Evolutionary conservation across 2,329 filamentous ascomycete genomes (phyloP).

Genomic region (Pseudocercospora eumusae): DNA sequence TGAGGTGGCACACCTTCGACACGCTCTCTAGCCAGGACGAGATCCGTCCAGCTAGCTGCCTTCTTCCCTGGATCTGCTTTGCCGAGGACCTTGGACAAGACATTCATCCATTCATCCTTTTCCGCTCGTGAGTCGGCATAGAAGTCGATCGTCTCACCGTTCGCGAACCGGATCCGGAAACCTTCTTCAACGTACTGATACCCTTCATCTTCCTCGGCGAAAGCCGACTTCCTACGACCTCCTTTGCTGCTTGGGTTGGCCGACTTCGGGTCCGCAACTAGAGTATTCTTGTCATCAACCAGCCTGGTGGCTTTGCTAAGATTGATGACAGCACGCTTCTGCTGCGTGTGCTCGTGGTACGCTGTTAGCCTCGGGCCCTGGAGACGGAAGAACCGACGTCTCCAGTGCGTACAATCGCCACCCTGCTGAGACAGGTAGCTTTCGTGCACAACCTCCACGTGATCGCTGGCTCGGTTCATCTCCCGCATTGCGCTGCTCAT

Average conservation of each 20-base stretch:
- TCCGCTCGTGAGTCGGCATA: conserved; percentile 86
- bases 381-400: conserved; percentile 94
- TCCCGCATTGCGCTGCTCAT: conserved; percentile 96
- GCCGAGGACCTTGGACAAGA: conserved; percentile 70
- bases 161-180: conserved; percentile 97
- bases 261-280: conserved; percentile 77
- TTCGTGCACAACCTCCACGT: conserved; percentile 73
- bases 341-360: conserved; percentile 91
- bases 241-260: conserved; percentile 57
- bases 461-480: conserved; percentile 84
- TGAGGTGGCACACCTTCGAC: conserved; percentile 19
- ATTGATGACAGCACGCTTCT: conserved; percentile 96
- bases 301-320: conserved; percentile 87
- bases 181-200: conserved; percentile 99
- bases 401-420: conserved; percentile 99
- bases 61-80: conserved; percentile 55
- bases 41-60: conserved; percentile 59
- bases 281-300: conserved; percentile 83
- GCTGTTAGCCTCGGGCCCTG: conserved; percentile 88
- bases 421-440: conserved; percentile 93
- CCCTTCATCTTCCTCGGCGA: conserved; percentile 96
- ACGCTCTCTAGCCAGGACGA: conserved; percentile 55
- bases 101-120: conserved; percentile 94
- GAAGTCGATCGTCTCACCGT: conserved; percentile 97
- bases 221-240: conserved; percentile 81